These are phyloP conservation scores for Fusarium equiseti DNA, from an alignment of 2,329 filamentous ascomycete species.

Conservation along the genomic window DNA sequence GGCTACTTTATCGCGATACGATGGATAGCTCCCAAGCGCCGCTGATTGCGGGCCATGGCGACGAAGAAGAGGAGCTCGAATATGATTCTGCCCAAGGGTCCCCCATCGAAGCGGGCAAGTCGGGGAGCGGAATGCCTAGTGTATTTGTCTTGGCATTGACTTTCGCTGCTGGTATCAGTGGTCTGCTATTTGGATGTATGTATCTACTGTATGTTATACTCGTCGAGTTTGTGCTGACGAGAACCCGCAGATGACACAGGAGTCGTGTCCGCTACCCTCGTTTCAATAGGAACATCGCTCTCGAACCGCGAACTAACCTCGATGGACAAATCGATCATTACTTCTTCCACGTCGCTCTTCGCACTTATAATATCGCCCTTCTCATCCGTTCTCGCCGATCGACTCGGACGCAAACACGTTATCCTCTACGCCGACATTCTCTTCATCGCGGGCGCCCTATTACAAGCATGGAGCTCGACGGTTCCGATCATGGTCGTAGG, in stretches of 20 bases:
- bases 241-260: conserved; percentile 69
- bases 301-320: conserved; percentile 68
- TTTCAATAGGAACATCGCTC: conserved; percentile 72
- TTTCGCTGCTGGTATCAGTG: conserved; percentile 74
- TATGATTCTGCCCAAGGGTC: conserved; percentile 47
- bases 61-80: conserved; percentile 53
- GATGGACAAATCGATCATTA: conserved; percentile 77
- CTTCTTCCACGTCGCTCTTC: conserved; percentile 75
- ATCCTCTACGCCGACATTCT: conserved; percentile 74
- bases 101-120: conserved; percentile 48
- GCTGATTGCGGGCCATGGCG: conserved; percentile 51
- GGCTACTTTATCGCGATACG: conserved; percentile 11
- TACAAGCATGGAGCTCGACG: conserved; percentile 70
- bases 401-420: conserved; percentile 70
- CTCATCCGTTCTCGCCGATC: conserved; percentile 73
- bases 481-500: conserved; percentile 76
- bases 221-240: conserved; percentile 3
- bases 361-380: conserved; percentile 74
- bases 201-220: conserved; percentile 10
- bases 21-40: conserved; percentile 57
- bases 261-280: conserved; percentile 75
- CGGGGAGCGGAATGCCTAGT: conserved; percentile 53
- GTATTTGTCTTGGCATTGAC: conserved; percentile 72
- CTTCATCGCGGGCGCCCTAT: conserved; percentile 74
- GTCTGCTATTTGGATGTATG: conserved; percentile 76